Base-by-base conservation (phyloP, 257 asterid species). In the Anisodus tanguticus region DNA sequence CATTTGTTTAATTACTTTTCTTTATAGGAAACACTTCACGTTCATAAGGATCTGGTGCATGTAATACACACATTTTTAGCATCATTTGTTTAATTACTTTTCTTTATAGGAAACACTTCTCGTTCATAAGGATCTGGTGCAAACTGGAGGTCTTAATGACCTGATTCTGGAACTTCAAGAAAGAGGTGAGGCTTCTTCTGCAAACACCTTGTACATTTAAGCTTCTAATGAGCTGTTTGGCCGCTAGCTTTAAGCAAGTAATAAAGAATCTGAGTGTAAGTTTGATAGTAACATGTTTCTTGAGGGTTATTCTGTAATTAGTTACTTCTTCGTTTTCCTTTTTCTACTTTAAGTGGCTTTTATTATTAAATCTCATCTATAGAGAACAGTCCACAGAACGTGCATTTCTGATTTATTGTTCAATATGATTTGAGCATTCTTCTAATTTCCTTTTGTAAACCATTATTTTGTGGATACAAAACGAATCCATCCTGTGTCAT, bases 1-100 rank as follows among this genome's bases (percentile, higher is more conserved):
- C 53, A 80, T 69, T 39, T 4, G 35, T 17, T 39, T 81, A 16
- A 72, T 82, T 58, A 59, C 79, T 41, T 45, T 19, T 66, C 49
- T 87, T 55, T 74, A 39, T 86, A 94, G 98, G 98, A 94, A 83
- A 94, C 98, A 1, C 94, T 94, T 85, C 94, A 92, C 26, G 86
- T 93, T 79, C 98, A 94, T 88, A 87, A 91, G 87, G 97, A 92
- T 55, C 86, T 93, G 87, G 83, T 86, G 58, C 86, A 88, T 22
- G 26, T 22, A 22, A 22, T 22, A 22, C 26, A 22, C 45, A 59
- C 9, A 17, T 66, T 37, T 64, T 47, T 84, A 79, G 26, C 63
- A 41, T 26, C 53, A 80, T 69, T 39, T 4, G 35, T 17, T 39
- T 81, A 16, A 72, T 82, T 58, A 59, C 79, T 41, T 45, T 19